Evolutionary conservation across 2,329 filamentous ascomycete genomes (phyloP).

Genomic region (Ascochyta lentis): DNA sequence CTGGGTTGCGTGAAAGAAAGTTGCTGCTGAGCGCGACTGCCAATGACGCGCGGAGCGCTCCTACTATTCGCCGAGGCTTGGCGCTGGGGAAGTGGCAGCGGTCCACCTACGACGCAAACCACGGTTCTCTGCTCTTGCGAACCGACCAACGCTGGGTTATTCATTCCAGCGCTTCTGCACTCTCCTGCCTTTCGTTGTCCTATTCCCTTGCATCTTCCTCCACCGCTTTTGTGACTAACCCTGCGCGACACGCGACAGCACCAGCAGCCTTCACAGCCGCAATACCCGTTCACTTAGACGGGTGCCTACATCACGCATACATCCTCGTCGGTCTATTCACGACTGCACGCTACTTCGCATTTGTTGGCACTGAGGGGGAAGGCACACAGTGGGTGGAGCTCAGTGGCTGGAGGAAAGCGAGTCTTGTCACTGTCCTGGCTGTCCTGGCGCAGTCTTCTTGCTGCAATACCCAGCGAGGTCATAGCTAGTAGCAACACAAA

Average conservation of each 20-base stretch:
- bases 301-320: constrained; percentile 13
- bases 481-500: constrained; percentile 60
- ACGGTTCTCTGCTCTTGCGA: neutral
- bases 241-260: constrained; percentile 8
- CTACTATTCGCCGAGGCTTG: constrained; percentile 25
- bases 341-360: constrained; percentile 27
- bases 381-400: constrained; percentile 39
- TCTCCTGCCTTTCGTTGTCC: neutral
- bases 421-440: constrained; percentile 43
- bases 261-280: constrained; percentile 10
- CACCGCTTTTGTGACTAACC: constrained; percentile 7
- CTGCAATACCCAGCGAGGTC: constrained; percentile 43
- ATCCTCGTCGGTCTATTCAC: constrained; percentile 20
- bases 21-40: constrained; percentile 26
- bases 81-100: constrained; percentile 10
- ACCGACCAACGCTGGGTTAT: neutral
- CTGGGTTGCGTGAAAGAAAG: constrained; percentile 20
- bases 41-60: constrained; percentile 30
- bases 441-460: constrained; percentile 39
- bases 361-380: constrained; percentile 40
- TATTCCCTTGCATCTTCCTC: neutral
- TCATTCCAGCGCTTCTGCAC: neutral
- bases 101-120: constrained; percentile 2
- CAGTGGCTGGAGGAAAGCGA: constrained; percentile 44
- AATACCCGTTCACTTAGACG: constrained; percentile 6